Percentiles rank a stretch among this genome's conserved stretches.
Evolutionary conservation across 176 grass and related monocot species (phyloP).

Genomic region (Coix lacrymajobi): DNA sequence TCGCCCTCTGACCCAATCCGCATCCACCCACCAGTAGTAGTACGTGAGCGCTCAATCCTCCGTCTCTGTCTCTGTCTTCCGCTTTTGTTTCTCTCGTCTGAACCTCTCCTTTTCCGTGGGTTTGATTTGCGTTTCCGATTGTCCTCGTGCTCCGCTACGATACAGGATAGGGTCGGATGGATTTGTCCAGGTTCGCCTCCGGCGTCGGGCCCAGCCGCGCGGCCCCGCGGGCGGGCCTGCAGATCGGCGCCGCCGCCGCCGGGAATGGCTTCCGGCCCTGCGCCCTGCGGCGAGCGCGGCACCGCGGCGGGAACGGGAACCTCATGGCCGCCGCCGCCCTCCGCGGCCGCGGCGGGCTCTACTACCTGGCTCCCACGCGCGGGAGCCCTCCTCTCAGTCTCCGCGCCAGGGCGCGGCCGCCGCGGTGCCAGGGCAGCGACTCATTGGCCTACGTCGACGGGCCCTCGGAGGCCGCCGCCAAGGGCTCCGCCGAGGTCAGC

Average conservation of each 20-base stretch:
- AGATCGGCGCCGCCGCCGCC: slow-evolving; percentile 16
- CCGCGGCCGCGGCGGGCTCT: slow-evolving; percentile 12
- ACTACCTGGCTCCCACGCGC: background rate
- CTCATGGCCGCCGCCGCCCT: slow-evolving; percentile 25
- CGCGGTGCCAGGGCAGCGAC: slow-evolving; percentile 60
- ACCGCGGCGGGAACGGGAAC: background rate
- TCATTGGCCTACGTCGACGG: slow-evolving; percentile 55
- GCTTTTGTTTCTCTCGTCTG: background rate
- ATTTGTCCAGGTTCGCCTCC: slow-evolving; percentile 46
- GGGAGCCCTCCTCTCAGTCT: background rate
- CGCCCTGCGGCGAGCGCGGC: slow-evolving; percentile 20
- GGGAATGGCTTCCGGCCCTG: slow-evolving; percentile 22
- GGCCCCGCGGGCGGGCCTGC: slow-evolving; percentile 8
- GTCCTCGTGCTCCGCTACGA: background rate
- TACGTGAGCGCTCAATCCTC: background rate
- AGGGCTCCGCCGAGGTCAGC: slow-evolving; percentile 17
- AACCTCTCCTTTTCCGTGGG: background rate
- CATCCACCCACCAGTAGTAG: background rate
- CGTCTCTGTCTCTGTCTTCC: background rate
- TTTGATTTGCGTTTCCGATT: background rate
- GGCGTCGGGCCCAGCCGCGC: slow-evolving; percentile 25
- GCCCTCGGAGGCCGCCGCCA: slow-evolving; percentile 24
- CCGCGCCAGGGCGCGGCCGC: background rate
- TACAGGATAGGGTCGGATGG: slow-evolving; percentile 28
- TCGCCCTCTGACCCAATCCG: background rate